Conservation (phyloP, 805 yeast genomes). For the Cyberlindnera nakhonratchasimensis region DNA sequence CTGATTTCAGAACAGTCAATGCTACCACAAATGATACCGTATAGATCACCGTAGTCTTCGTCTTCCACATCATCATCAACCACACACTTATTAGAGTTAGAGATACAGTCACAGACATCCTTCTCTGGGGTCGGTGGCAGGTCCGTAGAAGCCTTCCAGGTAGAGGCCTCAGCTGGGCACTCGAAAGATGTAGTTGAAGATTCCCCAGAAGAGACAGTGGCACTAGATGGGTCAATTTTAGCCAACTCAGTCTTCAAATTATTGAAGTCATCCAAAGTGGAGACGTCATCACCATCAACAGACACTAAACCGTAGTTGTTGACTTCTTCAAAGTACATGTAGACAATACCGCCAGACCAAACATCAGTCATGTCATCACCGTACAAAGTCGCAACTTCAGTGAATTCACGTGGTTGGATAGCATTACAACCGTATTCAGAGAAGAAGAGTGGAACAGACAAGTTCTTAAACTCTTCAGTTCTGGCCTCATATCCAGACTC, state of each 20-base stretch:
- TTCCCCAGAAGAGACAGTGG: slow-evolving; percentile 31
- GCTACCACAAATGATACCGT: slow-evolving; percentile 51
- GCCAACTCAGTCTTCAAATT: slow-evolving; percentile 54
- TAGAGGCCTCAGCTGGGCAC: slow-evolving; percentile 49
- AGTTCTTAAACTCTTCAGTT: slow-evolving; percentile 67
- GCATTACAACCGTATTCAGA: slow-evolving; percentile 88
- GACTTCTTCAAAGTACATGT: slow-evolving; percentile 84
- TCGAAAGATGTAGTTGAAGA: slow-evolving; percentile 34
- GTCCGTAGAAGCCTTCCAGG: slow-evolving; percentile 65
- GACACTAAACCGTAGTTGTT: slow-evolving; percentile 80
- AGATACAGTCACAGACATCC: slow-evolving; percentile 61
- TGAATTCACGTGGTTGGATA: slow-evolving; percentile 68
- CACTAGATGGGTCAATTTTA: slow-evolving; percentile 47
- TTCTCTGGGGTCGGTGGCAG: slow-evolving; percentile 79
- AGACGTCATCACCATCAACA: slow-evolving; percentile 45
- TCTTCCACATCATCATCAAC: slow-evolving; percentile 47
- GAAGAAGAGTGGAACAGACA: slow-evolving; percentile 78
- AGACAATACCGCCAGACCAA: slow-evolving; percentile 93
- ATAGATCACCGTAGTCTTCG: slow-evolving; percentile 59
- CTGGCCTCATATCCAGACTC: slow-evolving; percentile 67
- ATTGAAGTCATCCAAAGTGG: slow-evolving; percentile 59
- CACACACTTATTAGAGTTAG: slow-evolving; percentile 53
- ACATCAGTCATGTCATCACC: slow-evolving; percentile 75
- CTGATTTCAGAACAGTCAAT: slow-evolving; percentile 60
- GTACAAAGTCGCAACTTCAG: slow-evolving; percentile 69